Base-by-base conservation (phyloP, 2,329 filamentous ascomycete genomes). In the Annulohypoxylon truncatum region DNA sequence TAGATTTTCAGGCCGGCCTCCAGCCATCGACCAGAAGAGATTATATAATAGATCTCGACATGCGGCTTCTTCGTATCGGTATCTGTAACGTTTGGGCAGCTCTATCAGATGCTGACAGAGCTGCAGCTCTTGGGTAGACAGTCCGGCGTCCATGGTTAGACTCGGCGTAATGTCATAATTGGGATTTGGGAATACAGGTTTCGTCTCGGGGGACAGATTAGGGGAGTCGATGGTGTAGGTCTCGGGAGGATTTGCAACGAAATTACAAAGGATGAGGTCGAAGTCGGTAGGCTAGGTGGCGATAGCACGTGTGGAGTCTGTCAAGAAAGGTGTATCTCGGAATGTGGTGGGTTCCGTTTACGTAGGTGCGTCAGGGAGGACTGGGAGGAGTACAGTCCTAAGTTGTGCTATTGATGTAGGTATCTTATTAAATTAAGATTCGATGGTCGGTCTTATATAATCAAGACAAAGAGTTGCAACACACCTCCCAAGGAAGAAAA, bases 21-120 rank as follows among this genome's bases (percentile, higher is more conserved):
- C 91, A 29, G 93, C 92, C 73, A 99, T 87, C 56, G 92, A 96
- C 82, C 89, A 92, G 81, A 98, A 99, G 58, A 99, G 90, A 61
- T 89, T 89, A 75, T 89, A 85, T 60, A 96, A 82, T 29, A 99
- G 89, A 68, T 92, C 87, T 65, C 86, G 85, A 68, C 88, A 86
- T 56, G 94, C 93, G 48, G 87, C 82, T 56, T 90, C 84, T 42
- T 85, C 89, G 80, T 94, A 99, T 67, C 91, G 90, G 80, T 93
- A 92, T 70, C 86, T 83, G 82, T 92, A 90, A 71, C 87, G 84
- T 71, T 84, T 83, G 60, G 96, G 94, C 75, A 96, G 88, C 75
- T 91, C 87, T 77, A 92, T 88, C 75, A 99, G 87, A 75, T 92
- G 89, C 78, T 92, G 88, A 78, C 92, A 94, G 80, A 98, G 92